Base-by-base conservation (phyloP, 805 yeast genomes). In the Sungouiella thailandica region DNA sequence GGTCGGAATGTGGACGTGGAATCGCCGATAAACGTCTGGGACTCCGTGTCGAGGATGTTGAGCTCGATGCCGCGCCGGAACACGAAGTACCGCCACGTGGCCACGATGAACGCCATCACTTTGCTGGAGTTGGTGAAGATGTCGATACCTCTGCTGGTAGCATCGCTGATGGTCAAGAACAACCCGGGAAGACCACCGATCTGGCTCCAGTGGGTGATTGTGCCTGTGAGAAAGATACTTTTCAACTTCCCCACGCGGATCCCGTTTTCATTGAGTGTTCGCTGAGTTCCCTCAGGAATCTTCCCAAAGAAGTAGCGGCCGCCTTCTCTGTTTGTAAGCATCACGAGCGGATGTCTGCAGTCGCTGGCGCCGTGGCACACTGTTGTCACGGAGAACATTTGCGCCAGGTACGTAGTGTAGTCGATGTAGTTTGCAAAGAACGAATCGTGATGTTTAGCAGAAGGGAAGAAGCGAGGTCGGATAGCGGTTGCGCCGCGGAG, bases 171-270 rank as follows among this genome's bases (percentile, higher is more conserved):
- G 0, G 97, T 86, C 32, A 90, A 61, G 31, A 90, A 74, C 48
- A 86, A 61, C 0, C 98, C 98, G 0, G 97, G 97, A 5, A 90
- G 57, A 0, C 98, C 98, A n/a, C 95, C 86, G 2, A 87, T 61
- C n/a, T 80, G 70, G 5, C 71, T 55, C 96, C 96, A 90, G 34
- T 72, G 58, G 14, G 53, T 41, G 8, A 84, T 41, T n/a, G 63
- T 64, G 3, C 98, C 98, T 0, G 96, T 79, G 4, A 93, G 50
- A 49, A 85, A 89, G 4, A 90, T 62, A 23, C 78, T 74, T 30
- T 73, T 68, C 20, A 86, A 57, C 41, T 74, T 80, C 2, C 80
- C 68, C 10, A 83, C 57, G 29, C 71, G 68, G 17, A 80, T 53
- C 28, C 76, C 74, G 42, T 74, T 68, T 43, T 82, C 87, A 38